These are phyloP conservation scores for Eimeria sp. DNA, from an alignment of 169 alveolate species.

Conservation along the genomic window DNA sequence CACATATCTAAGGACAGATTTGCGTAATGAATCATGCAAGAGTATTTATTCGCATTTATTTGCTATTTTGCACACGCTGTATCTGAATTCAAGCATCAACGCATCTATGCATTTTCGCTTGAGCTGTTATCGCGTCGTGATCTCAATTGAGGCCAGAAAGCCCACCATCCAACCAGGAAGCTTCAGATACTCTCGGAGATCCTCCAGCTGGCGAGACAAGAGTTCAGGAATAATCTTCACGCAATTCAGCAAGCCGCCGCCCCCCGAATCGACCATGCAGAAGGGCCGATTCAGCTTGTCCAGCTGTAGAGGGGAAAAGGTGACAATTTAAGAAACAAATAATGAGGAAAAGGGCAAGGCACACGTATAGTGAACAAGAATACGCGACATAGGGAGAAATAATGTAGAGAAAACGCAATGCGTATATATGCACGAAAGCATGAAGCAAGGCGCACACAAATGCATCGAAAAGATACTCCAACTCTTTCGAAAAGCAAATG, in stretches of 20 bases:
- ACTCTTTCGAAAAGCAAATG: background rate
- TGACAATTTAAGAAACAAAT: background rate
- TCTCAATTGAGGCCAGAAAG: background rate
- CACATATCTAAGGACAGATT: no score
- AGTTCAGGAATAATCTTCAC: background rate
- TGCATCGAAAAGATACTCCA: background rate
- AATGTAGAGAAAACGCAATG: background rate
- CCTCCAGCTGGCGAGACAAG: constrained; percentile 55
- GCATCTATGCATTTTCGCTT: background rate
- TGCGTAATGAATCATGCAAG: no score
- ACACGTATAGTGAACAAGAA: background rate
- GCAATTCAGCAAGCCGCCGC: constrained; percentile 34
- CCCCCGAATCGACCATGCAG: background rate
- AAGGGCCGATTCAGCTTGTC: constrained; percentile 72
- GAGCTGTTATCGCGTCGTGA: no score
- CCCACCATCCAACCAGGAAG: constrained; percentile 77
- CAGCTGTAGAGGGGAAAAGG: background rate
- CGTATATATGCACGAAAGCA: no score
- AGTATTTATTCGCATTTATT: background rate
- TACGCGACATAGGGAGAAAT: background rate
- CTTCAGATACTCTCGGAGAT: constrained; percentile 59
- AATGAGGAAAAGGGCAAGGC: no score
- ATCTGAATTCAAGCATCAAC: background rate
- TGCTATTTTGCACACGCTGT: background rate
- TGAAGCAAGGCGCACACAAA: no score